Conservation (phyloP, 2,329 filamentous ascomycete species). For the Clonostachys byssicola region DNA sequence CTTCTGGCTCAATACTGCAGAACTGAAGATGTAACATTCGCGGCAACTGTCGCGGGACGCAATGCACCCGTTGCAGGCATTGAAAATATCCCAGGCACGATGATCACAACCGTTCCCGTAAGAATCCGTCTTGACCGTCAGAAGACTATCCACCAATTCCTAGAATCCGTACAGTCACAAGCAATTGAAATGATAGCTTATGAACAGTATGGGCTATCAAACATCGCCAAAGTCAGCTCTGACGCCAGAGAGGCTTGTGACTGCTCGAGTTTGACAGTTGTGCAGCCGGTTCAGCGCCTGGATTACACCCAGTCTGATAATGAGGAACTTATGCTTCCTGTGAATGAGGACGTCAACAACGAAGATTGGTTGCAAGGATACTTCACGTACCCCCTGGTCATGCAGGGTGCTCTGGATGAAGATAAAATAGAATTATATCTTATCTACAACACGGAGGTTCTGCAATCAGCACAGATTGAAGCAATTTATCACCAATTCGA, state of each 20-base stretch:
- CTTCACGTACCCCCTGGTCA: constrained; percentile 4
- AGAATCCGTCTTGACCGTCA: constrained; percentile 2
- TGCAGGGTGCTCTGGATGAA: background rate
- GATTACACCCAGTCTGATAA: constrained; percentile 9
- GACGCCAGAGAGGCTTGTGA: constrained; percentile 9
- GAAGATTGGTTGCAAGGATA: constrained; percentile 2
- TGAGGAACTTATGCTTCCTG: background rate
- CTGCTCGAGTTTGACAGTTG: constrained; percentile 11
- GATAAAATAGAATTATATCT: constrained; percentile 1
- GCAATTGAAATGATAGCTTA: constrained; percentile 9
- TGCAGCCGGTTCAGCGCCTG: constrained; percentile 3
- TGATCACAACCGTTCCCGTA: constrained; percentile 8
- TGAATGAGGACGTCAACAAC: background rate
- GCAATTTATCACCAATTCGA: constrained; percentile 3
- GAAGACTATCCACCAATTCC: constrained; percentile 5
- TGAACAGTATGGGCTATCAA: constrained; percentile 13
- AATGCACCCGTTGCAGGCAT: constrained; percentile 4
- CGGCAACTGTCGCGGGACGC: constrained; percentile 5
- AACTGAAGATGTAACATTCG: constrained; percentile 7
- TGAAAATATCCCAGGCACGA: constrained; percentile 6
- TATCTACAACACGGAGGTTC: constrained; percentile 1
- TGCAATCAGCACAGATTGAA: constrained; percentile 6
- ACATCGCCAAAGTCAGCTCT: constrained; percentile 9
- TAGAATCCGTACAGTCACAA: constrained; percentile 6
- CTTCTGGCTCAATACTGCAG: constrained; percentile 3